Base-by-base conservation (phyloP, 495 filamentous ascomycete species). In the Elaphomyces granulatus region DNA sequence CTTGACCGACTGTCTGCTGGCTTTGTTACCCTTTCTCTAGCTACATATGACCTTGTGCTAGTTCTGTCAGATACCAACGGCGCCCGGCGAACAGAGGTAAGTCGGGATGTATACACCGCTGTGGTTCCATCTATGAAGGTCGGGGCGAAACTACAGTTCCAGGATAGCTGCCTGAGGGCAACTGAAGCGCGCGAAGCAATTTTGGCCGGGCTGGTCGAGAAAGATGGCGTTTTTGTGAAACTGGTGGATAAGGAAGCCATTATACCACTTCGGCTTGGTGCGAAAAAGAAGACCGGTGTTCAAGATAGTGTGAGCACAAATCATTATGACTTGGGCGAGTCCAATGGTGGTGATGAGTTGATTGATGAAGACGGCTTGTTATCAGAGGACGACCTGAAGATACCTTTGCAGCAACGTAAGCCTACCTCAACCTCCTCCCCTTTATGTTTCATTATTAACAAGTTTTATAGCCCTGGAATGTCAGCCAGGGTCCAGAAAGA, bases 281-380 rank as follows among this genome's bases (percentile, higher is more conserved):
- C 63, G 43, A 80, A 74, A 59, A 67, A 63, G 47, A 68, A 67
- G 46, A 58, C 52, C 30, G 45, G 51, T 3, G 53, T 57, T 0
- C 51, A 43, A 30, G 60, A 46, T 28, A 37, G 50, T 2, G 55
- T 48, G 15, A 40, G 28, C 28, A 10, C 28, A 0, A 21, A 41
- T 14, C 28, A 15, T 21, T 20, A 34, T 17, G 40, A 20, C 15
- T 37, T 30, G 18, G 40, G 35, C n/a, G 28, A 42, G 19, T 26
- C 28, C 15, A 21, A 42, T 15, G 31, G 37, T 36, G 40, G 31
- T 14, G 40, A 42, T 35, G 36, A 88, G 34, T 58, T 94, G 30
- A 86, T 98, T 48, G 84, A 96, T 55, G 90, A 95, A 59, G 80
- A 94, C 51, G 74, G 73, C 7, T 68, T 98, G 4, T 63, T 98